phyloP scores from a whole-genome alignment of 768 basidiomycete genomes.

The Serendipita indica region DNA sequence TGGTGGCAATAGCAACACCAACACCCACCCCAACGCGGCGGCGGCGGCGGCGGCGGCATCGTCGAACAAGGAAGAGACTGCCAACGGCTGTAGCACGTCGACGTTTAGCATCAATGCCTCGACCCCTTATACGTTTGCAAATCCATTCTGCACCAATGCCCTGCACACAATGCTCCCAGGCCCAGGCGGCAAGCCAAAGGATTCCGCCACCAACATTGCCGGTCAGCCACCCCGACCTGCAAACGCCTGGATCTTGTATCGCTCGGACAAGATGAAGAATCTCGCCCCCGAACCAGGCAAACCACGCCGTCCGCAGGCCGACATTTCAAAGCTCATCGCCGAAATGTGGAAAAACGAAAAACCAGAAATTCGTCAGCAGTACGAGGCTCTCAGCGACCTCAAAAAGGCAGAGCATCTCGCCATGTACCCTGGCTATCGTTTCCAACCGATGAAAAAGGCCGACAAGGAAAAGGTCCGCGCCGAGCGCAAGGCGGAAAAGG shows the following conservation, averaged over 20 bases:
- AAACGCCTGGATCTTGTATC: constrained; percentile 75
- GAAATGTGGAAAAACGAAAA: constrained; percentile 47
- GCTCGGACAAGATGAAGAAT: constrained; percentile 39
- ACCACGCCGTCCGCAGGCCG: constrained; percentile 37
- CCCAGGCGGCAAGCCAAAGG: neutral
- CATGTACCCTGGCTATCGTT: constrained; percentile 43
- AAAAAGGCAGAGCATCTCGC: constrained; percentile 37
- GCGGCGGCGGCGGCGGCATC: neutral
- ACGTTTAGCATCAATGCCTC: constrained; percentile 6
- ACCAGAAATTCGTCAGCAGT: constrained; percentile 26
- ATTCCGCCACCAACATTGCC: neutral
- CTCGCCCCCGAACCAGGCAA: constrained; percentile 26
- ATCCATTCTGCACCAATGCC: neutral
- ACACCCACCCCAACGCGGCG: neutral
- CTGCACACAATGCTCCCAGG: neutral
- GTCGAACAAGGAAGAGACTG: no score
- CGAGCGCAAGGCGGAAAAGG: constrained; percentile 29
- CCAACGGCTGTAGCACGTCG: constrained; percentile 1
- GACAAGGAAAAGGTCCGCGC: constrained; percentile 30
- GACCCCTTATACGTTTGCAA: neutral
- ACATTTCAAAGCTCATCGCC: constrained; percentile 49
- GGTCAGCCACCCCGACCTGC: constrained; percentile 43
- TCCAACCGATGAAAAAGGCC: constrained; percentile 40
- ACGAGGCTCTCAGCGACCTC: constrained; percentile 9
- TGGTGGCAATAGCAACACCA: neutral